These are phyloP conservation scores for Ophiostoma triangulosporum DNA, from an alignment of 2,329 filamentous ascomycete species.

Conservation along the genomic window DNA sequence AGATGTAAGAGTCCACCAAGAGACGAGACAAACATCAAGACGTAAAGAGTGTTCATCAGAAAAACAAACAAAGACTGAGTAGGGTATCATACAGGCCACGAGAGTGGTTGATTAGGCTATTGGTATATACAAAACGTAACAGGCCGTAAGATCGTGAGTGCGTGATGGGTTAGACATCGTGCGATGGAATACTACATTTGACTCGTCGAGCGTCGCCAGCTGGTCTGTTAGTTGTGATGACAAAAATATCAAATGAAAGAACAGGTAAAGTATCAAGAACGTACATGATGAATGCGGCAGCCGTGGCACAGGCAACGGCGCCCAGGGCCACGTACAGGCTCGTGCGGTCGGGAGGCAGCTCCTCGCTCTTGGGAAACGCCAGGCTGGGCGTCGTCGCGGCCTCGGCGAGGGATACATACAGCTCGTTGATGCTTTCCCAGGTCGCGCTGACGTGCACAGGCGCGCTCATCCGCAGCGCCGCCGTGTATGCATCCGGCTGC, in stretches of 20 bases:
- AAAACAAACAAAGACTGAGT: background rate
- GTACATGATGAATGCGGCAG: slow-evolving; percentile 56
- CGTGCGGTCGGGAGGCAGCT: slow-evolving; percentile 71
- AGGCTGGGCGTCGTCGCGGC: slow-evolving; percentile 79
- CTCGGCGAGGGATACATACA: slow-evolving; percentile 86
- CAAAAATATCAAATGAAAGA: background rate
- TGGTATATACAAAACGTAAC: background rate
- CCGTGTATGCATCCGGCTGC: slow-evolving; percentile 87
- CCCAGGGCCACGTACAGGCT: slow-evolving; percentile 76
- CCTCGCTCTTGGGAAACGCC: slow-evolving; percentile 80
- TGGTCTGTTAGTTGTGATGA: background rate
- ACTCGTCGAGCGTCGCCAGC: slow-evolving; percentile 1
- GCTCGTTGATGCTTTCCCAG: slow-evolving; percentile 85
- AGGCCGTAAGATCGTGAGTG: background rate
- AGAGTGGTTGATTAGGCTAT: background rate
- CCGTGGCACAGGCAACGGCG: slow-evolving; percentile 50
- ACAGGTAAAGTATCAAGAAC: slow-evolving; percentile 26
- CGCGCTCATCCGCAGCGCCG: slow-evolving; percentile 71
- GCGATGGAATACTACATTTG: background rate
- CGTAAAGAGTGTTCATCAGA: background rate
- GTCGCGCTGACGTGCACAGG: slow-evolving; percentile 90
- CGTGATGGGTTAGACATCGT: background rate
- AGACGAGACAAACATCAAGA: too few species aligned
- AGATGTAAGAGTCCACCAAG: too few species aligned
- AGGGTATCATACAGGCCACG: background rate